phyloP scores from a whole-genome alignment of 2,329 filamentous ascomycete genomes.

The Aspergillus unguis region DNA sequence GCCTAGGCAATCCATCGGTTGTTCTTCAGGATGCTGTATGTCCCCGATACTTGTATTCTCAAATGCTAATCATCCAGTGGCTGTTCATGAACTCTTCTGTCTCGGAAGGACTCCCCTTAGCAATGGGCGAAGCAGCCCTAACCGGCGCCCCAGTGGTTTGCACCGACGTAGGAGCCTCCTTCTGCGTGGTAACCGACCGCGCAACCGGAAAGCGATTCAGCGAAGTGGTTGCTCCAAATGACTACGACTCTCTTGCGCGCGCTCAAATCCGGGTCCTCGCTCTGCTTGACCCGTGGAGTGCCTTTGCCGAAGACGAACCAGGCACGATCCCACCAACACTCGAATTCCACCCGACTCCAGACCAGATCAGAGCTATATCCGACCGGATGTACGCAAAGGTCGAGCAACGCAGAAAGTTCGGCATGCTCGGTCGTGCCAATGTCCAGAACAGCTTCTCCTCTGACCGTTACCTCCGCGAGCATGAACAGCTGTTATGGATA shows the following conservation, averaged over 20 bases:
- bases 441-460: constrained; percentile 58
- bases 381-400: constrained; percentile 59
- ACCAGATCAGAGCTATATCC: constrained; percentile 53
- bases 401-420: constrained; percentile 53
- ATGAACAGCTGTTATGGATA: constrained; percentile 58
- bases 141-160: constrained; percentile 44
- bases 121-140: constrained; percentile 44
- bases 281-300: constrained; percentile 59
- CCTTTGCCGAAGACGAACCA: constrained; percentile 53
- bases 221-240: constrained; percentile 62
- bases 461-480: constrained; percentile 58
- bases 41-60: not conserved
- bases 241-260: constrained; percentile 56
- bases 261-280: constrained; percentile 61
- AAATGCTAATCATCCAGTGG: constrained; percentile 43
- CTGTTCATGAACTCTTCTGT: constrained; percentile 49
- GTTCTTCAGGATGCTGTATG: constrained; percentile 16
- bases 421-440: constrained; percentile 56
- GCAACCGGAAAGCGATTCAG: constrained; percentile 52
- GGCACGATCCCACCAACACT: constrained; percentile 36
- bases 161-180: constrained; percentile 40
- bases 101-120: constrained; percentile 44
- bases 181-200: constrained; percentile 38
- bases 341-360: constrained; percentile 47
- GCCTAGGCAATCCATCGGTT: constrained; percentile 15